Evolutionary conservation across 140 eudicot species (phyloP), one percentile per base, ranked within the genome.

Genomic region (Bidens hawaiensis): DNA sequence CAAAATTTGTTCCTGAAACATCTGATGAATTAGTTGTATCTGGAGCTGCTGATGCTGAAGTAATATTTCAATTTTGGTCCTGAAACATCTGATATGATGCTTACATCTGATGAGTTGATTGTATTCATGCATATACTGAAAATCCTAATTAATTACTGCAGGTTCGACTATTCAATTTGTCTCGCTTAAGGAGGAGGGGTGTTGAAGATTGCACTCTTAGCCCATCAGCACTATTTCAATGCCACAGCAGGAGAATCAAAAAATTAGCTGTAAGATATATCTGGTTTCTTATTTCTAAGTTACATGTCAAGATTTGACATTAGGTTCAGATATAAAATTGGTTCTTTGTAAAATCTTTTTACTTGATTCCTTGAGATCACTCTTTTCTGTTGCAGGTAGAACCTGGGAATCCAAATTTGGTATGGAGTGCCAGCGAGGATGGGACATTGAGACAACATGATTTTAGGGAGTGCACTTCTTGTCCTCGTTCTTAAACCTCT

Each of bases 361-460:
- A 22, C 14, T 40, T 33, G 19, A 22, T 64, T 31, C 57, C 36
- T 52, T 64, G 18, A 21, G 60, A 36, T 21, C 25, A 52, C 41
- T 57, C 22, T 68, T 30, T 50, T 30, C 15, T 27, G 40, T 78
- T 76, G 60, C 69, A 91, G 99, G 99, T 91, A 69, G 99, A 91
- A 77, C 81, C 80, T 58, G 99, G 99, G 53, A 91, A 91, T 61
- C 99, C 99, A 14, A 80, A 81, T 81, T 73, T 91, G 74, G 91
- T 91, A 16, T 91, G 99, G 99, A 91, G 99, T 85, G 99, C 99
- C 40, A 88, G 99, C 62, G 99, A 91, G 78, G 99, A 91, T 74
- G 99, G 95, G 50, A 91, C 99, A 34, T 50, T 91, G 77, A 82
- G 99, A 83, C 99, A 91, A 69, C 96, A 91, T 81, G 99, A 91